phyloP scores from a whole-genome alignment of 176 grass and related monocot genomes.

The sorghum (Sorghum bicolor) region DNA sequence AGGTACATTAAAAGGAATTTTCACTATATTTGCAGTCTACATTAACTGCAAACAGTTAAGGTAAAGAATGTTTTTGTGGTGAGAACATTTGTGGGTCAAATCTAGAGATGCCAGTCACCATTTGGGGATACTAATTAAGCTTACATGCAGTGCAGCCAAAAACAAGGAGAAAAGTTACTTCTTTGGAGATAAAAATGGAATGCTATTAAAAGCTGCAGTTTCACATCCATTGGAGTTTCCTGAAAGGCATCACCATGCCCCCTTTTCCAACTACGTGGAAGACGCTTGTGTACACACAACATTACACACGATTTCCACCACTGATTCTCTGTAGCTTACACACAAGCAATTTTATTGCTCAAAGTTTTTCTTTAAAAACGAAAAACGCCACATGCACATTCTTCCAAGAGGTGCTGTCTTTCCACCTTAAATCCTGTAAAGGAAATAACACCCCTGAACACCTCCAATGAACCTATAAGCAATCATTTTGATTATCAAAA shows the following conservation, averaged over 20 bases:
- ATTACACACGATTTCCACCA: neutral
- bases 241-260: neutral
- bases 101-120: neutral
- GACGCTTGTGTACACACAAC: neutral
- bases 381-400: neutral
- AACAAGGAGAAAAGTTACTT: neutral
- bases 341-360: neutral
- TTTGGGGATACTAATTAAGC: neutral
- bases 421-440: conserved; percentile 17
- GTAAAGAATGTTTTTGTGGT: conserved; percentile 16
- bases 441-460: neutral
- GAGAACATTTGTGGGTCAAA: neutral
- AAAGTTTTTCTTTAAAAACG: neutral
- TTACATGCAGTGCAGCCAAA: neutral
- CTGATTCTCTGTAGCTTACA: neutral
- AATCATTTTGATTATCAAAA: too few relatives aligned
- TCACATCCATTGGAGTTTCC: neutral
- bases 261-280: neutral
- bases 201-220: neutral
- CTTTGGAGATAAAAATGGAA: neutral
- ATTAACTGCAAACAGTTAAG: neutral
- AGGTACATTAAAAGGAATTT: neutral
- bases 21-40: neutral
- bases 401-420: neutral
- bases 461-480: neutral